Evolutionary conservation across 2,329 filamentous ascomycete species (phyloP), one percentile per base, ranked within the genome.

Genomic region (Sporothrix humicola): DNA sequence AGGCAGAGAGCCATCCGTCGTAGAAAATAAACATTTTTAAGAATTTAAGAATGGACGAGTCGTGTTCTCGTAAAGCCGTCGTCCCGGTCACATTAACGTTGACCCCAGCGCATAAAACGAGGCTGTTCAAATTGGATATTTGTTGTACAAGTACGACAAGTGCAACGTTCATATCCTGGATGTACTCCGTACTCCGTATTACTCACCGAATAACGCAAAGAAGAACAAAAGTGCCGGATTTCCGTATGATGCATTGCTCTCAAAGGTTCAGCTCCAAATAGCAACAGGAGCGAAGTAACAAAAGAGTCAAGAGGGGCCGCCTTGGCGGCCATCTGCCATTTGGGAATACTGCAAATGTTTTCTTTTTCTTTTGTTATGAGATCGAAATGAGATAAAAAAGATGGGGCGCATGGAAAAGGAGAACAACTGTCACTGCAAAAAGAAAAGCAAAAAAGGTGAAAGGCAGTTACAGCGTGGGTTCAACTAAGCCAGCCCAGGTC

Each of bases 91-190:
- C 17, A 46, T 20, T 6, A 0, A n/a, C 8, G 20, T 46, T 50
- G 12, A 26, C 20, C 46, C 15, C 65, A 52, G 65, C 65, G 65
- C 65, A 68, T 68, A 52, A 68, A 68, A 52, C 44, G 17, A 68
- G 46, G 26, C 44, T n/a, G 44, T 68, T 9, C 13, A 68, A 52
- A 37, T 20, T 37, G n/a, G 17, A 48, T 6, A 13, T 44, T n/a
- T 17, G 17, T 20, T 5, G 59, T 63, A 42, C 58, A 61, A 37
- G 31, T 37, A 37, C 31, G 31, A 37, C 26, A 44, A 23, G 9
- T 12, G 13, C 20, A 26, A 56, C 31, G 10, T 23, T 20, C n/a
- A 56, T 17, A 52, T 7, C 12, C 12, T 23, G 20, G 52, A 20
- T 54, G 52, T 54, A 52, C n/a, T 52, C 48, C 48, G 52, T 54